Conservation (phyloP, 805 yeast species). For the Wickerhamiella vanderwaltii region DNA sequence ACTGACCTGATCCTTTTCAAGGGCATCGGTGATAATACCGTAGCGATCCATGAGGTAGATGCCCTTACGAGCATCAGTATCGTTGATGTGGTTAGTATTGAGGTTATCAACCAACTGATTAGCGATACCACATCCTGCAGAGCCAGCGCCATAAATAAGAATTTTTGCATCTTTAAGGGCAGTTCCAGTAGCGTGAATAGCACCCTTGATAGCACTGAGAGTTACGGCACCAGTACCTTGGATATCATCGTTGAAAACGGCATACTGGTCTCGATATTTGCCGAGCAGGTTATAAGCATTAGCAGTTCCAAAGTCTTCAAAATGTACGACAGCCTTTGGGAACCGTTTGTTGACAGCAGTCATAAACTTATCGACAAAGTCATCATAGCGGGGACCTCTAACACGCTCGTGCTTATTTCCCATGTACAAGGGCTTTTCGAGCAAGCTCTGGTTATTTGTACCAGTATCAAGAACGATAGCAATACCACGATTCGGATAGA, state of each 20-base stretch:
- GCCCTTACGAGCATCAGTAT: slow-evolving; percentile 57
- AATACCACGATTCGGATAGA: slow-evolving; percentile 88
- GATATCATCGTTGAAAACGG: slow-evolving; percentile 95
- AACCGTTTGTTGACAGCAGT: slow-evolving; percentile 55
- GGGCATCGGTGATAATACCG: slow-evolving; percentile 47
- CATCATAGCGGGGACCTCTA: slow-evolving; percentile 75
- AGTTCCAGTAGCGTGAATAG: slow-evolving; percentile 60
- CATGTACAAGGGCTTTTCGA: slow-evolving; percentile 78
- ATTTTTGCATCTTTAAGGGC: slow-evolving; percentile 31
- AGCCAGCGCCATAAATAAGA: slow-evolving; percentile 89
- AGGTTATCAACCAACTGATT: slow-evolving; percentile 86
- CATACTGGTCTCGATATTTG: slow-evolving; percentile 55
- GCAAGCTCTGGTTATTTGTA: slow-evolving; percentile 71
- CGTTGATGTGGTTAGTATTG: slow-evolving; percentile 63
- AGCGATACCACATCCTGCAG: slow-evolving; percentile 94
- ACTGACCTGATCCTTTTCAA: slow-evolving; percentile 41
- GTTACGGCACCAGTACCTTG: slow-evolving; percentile 99
- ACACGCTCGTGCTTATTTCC: slow-evolving; percentile 82
- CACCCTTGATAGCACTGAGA: slow-evolving; percentile 88
- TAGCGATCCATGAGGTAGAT: slow-evolving; percentile 75
- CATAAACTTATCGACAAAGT: slow-evolving; percentile 70
- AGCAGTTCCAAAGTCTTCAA: slow-evolving; percentile 90
- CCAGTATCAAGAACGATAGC: slow-evolving; percentile 91
- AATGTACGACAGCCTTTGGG: slow-evolving; percentile 87
- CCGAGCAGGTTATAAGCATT: slow-evolving; percentile 79